phyloP scores from a whole-genome alignment of 768 basidiomycete genomes.

The Tricholoma furcatifolium region DNA sequence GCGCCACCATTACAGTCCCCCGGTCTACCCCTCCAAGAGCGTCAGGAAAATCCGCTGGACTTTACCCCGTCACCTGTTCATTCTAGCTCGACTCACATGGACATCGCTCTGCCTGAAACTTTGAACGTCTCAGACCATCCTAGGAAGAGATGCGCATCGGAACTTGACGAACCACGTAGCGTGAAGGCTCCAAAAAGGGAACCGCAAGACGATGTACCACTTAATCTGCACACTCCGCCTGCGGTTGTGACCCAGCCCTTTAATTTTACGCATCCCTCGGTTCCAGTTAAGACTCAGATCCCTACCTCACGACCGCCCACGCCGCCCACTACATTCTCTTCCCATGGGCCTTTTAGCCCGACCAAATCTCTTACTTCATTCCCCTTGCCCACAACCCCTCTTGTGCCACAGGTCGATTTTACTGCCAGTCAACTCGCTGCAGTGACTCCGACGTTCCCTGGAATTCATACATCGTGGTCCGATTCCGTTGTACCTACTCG shows the following conservation, averaged over 20 bases:
- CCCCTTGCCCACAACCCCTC: conserved; percentile 21
- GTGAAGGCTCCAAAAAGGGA: conserved; percentile 49
- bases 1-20: conserved; percentile 16
- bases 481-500: conserved; percentile 35
- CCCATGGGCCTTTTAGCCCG: conserved; percentile 27
- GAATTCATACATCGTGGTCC: conserved; percentile 37
- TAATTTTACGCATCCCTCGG: conserved; percentile 11
- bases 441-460: conserved; percentile 25
- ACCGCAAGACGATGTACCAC: conserved; percentile 40
- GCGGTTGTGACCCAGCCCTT: conserved; percentile 14
- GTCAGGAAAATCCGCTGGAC: conserved; percentile 14
- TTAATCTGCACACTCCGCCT: conserved; percentile 24
- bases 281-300: conserved; percentile 21
- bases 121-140: conserved; percentile 34
- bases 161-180: conserved; percentile 39
- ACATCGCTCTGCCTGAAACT: conserved; percentile 19
- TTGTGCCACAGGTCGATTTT: conserved; percentile 21
- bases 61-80: conserved; percentile 15
- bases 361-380: conserved; percentile 20
- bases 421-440: conserved; percentile 13
- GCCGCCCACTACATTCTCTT: conserved; percentile 30
- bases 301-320: conserved; percentile 35
- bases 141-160: conserved; percentile 45
- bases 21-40: conserved; percentile 11
- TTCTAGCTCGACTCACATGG: conserved; percentile 20